Base-by-base conservation (phyloP, 140 eudicot species). In the Bidens hawaiensis region DNA sequence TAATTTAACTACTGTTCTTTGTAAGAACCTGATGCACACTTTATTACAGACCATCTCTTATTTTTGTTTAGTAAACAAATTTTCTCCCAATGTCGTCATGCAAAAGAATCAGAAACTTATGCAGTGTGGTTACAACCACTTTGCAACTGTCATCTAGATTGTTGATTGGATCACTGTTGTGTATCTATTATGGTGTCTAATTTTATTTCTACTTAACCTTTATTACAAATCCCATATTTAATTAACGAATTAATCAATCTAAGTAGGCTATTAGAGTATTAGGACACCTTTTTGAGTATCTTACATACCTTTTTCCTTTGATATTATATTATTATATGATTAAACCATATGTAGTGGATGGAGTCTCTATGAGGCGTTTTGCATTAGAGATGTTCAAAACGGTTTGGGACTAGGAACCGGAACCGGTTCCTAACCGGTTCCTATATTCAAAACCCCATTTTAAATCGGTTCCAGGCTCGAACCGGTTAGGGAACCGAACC, bases 101-200 rank as follows among this genome's bases (percentile, higher is more conserved):
- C 38, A 25, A 53, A n/a, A 53, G 60, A 53, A 53, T 53, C 60
- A 53, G 60, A 53, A 53, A 53, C 60, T 26, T 53, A 53, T 5
- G 59, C 19, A 12, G 10, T 52, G 18, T 52, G 36, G 23, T 19
- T 48, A 19, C 27, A 48, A 48, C 26, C 19, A 48, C 10, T 52
- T 25, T 53, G 60, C 40, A 54, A 54, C 6, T n/a, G 60, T 53
- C 5, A 54, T 54, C 40, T 15, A 27, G 21, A 54, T 25, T 6
- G 60, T 25, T 54, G 40, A 54, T 54, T 54, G 23, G 40, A 27
- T 54, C 40, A 52, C 19, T 34, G 5, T 52, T 48, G 15, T 13
- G 57, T 23, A 50, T 22, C 18, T 50, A 50, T 50, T 18, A 47
- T 49, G 56, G 16, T 48, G 56, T n/a, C 12, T 49, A 10, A 17